phyloP scores from a whole-genome alignment of 2,329 filamentous ascomycete genomes.

The Grosmannia clavigera region DNA sequence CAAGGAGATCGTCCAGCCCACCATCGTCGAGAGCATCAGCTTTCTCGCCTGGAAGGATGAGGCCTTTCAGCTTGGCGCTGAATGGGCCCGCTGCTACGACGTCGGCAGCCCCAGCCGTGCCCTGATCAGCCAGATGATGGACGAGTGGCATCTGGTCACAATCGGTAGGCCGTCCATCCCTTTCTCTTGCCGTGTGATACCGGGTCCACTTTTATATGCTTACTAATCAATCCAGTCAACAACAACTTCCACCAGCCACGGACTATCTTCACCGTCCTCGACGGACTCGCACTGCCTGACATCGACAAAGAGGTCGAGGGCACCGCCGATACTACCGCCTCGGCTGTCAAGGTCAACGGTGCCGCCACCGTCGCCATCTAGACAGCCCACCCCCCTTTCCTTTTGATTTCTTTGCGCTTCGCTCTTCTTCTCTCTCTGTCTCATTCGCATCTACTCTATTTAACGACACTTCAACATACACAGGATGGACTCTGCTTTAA shows the following conservation, averaged over 20 bases:
- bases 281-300: constrained; percentile 58
- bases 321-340: constrained; percentile 9
- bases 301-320: constrained; percentile 35
- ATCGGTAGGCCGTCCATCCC: constrained; percentile 53
- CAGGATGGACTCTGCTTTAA: constrained; percentile 7
- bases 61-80: constrained; percentile 79
- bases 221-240: constrained; percentile 50
- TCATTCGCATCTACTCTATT: not conserved
- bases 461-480: constrained; percentile 6
- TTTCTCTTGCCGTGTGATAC: not conserved
- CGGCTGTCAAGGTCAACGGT: constrained; percentile 2
- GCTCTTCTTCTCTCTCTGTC: not conserved
- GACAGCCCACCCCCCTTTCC: constrained; percentile 3
- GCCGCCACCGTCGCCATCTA: not conserved
- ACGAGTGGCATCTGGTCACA: constrained; percentile 87
- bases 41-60: constrained; percentile 99
- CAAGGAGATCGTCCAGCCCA: constrained; percentile 98
- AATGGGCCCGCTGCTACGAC: constrained; percentile 90
- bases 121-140: constrained; percentile 72
- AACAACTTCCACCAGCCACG: constrained; percentile 87
- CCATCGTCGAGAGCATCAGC: constrained; percentile 95
- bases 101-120: constrained; percentile 62
- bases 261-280: constrained; percentile 76
- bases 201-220: not conserved
- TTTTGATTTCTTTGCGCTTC: not conserved